These are phyloP conservation scores for Carpinus fangiana DNA, from an alignment of 306 rosid genomes.

Conservation along the genomic window DNA sequence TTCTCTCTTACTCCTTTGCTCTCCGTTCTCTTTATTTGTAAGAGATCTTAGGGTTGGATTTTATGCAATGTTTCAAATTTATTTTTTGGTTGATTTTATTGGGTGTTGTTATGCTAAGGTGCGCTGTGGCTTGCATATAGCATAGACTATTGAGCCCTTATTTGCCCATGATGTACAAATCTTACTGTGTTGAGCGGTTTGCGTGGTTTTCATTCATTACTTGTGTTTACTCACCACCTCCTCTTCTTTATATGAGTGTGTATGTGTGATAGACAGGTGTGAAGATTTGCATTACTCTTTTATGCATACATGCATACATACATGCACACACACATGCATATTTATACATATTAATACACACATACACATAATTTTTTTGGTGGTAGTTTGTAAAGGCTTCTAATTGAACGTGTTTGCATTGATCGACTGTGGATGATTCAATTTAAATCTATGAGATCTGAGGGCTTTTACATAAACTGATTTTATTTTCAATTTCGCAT, in stretches of 20 bases:
- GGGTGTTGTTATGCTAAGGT: neutral
- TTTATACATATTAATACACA: no score
- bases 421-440: slow-evolving; percentile 19
- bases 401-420: slow-evolving; percentile 28
- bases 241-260: neutral
- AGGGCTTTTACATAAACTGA: slow-evolving; percentile 11
- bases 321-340: neutral
- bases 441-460: slow-evolving; percentile 38
- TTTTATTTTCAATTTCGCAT: neutral
- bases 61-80: neutral
- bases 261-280: neutral
- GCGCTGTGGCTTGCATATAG: neutral
- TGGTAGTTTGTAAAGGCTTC: slow-evolving; percentile 27
- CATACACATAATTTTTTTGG: no score
- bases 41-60: no score
- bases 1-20: no score
- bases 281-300: neutral
- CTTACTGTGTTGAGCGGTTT: slow-evolving; percentile 29
- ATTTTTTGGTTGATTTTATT: neutral
- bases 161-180: slow-evolving; percentile 37
- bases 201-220: slow-evolving; percentile 28
- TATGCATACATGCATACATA: neutral
- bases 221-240: neutral
- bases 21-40: no score
- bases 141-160: neutral